Evolutionary conservation across 345 rosid species (phyloP).

Genomic region (Corchorus olitorius): DNA sequence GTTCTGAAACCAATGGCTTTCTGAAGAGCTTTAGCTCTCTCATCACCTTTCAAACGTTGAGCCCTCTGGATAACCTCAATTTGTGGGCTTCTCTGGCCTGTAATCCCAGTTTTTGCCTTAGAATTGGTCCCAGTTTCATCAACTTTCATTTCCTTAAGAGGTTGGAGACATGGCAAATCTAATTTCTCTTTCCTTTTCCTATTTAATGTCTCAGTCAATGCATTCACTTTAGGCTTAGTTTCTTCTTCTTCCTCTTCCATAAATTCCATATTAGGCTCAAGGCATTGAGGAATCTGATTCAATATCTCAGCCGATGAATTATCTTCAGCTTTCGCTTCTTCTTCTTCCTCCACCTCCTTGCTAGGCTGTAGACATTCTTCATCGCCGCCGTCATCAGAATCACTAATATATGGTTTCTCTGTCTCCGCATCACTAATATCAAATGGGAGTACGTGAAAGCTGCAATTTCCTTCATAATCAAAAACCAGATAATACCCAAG

Average conservation of each 20-base stretch:
- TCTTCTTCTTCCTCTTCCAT: background rate
- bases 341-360: background rate
- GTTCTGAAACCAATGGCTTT: constrained; percentile 29
- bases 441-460: constrained; percentile 24
- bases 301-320: background rate
- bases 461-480: constrained; percentile 21
- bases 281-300: background rate
- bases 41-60: background rate
- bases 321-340: background rate
- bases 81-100: too few species aligned
- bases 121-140: too few species aligned
- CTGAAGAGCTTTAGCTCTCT: constrained; percentile 19
- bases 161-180: too few species aligned
- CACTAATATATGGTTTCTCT: constrained; percentile 17
- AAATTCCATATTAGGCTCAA: background rate
- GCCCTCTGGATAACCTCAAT: too few species aligned
- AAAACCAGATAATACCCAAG: constrained; percentile 29
- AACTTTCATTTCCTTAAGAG: too few species aligned
- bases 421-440: constrained; percentile 27
- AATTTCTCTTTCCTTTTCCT: too few species aligned
- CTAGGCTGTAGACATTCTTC: background rate
- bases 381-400: background rate
- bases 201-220: too few species aligned
- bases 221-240: too few species aligned
- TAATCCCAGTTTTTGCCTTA: too few species aligned